Conservation (phyloP, 768 basidiomycete species). For the Chalciporus pseudorubinellus region DNA sequence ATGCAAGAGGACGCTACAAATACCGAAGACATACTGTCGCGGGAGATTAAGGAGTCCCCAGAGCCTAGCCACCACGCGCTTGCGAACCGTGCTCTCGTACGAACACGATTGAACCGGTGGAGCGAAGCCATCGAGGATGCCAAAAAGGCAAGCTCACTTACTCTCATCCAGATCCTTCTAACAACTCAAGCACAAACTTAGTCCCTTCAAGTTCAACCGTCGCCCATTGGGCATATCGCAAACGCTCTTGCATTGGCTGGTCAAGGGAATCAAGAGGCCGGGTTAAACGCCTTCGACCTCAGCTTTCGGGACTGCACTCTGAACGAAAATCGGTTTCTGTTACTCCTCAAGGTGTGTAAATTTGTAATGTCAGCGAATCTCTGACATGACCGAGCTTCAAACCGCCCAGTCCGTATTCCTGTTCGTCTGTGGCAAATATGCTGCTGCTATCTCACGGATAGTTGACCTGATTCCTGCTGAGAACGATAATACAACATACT, state of each 20-base stretch:
- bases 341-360: constrained; percentile 10
- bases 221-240: constrained; percentile 12
- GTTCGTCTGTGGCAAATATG: constrained; percentile 4
- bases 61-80: background rate
- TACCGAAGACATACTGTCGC: background rate
- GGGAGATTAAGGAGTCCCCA: background rate
- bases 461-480: background rate
- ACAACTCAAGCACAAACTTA: background rate
- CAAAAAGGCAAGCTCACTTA: background rate
- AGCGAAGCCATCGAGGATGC: background rate
- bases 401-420: constrained; percentile 1
- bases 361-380: background rate
- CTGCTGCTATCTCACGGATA: constrained; percentile 5
- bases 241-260: background rate
- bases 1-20: background rate
- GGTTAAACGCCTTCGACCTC: constrained; percentile 9
- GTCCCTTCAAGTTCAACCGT: constrained; percentile 11
- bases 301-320: background rate
- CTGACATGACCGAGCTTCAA: background rate
- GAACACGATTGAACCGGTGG: background rate
- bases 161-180: too few relatives aligned
- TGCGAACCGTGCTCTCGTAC: background rate
- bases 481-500: background rate
- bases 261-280: constrained; percentile 2
- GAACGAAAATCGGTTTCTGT: constrained; percentile 6